Evolutionary conservation across 2,329 filamentous ascomycete species (phyloP), one percentile per base, ranked within the genome.

Genomic region (Exophiala xenobiotica): DNA sequence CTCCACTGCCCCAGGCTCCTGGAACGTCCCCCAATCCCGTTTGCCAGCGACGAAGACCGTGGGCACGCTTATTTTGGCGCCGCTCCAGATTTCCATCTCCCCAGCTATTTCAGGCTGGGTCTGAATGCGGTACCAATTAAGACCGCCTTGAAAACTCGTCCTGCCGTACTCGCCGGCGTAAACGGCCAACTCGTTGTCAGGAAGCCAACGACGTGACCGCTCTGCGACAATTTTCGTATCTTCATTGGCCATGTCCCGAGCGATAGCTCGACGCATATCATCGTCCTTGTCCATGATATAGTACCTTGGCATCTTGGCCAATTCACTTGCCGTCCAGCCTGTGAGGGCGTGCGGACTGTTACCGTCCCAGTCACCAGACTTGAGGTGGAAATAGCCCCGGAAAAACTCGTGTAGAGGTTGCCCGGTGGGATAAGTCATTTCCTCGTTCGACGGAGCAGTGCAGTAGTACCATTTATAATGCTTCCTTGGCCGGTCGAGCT

Each of bases 1-100:
- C 62, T 87, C 81, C 3, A 88, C 63, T 0, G 77, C 82, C 0
- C 82, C 82, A 0, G 83, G 83, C 58, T 84, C 77, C 64, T 88
- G 85, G 63, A 80, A 85, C 24, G 80, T 86, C 0, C 82, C 84
- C 84, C 85, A 87, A 57, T 88, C 85, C 51, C 76, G 67, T 39
- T 71, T 72, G 0, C 85, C 84, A 20, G 77, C 78, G n/a, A 88
- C 75, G 59, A 84, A 87, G 0, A 74, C 69, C 49, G 74, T 77
- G 0, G 83, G 83, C 6, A 84, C 78, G 43, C 81, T 78, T 16
- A 87, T 79, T 63, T 76, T 80, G 63, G 72, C 75, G 0, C 82
- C 82, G 0, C 80, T 77, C 62, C 81, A 86, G 1, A 84, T 62
- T 16, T 80, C 72, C 46, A 82, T 65, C 49, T 87, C 83, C 29